phyloP scores from a whole-genome alignment of 176 grass and related monocot species.

The Musa troglodytarum region DNA sequence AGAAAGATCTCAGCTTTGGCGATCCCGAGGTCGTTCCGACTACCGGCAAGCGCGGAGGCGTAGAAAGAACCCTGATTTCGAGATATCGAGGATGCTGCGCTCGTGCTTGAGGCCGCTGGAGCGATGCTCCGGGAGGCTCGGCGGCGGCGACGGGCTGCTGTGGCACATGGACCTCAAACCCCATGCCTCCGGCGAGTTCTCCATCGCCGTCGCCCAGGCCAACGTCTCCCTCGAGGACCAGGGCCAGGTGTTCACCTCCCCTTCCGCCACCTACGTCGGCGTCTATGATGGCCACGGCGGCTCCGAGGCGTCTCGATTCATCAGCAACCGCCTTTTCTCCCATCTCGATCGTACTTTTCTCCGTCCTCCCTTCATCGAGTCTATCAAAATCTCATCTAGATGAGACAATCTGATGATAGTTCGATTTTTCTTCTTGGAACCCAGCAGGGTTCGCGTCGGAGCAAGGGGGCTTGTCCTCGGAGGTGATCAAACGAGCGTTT shows the following conservation, averaged over 20 bases:
- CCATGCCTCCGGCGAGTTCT: slow-evolving; percentile 10
- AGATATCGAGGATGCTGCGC: neutral
- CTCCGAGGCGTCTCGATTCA: slow-evolving; percentile 1
- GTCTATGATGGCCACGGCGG: slow-evolving; percentile 9
- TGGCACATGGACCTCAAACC: slow-evolving; percentile 9
- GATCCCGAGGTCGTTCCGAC: neutral
- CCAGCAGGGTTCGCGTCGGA: neutral
- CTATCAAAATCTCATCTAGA: neutral
- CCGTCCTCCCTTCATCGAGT: neutral
- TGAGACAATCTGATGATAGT: neutral
- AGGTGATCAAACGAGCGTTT: slow-evolving; percentile 4
- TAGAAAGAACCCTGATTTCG: neutral
- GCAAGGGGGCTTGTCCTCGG: slow-evolving; percentile 4
- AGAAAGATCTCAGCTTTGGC: neutral
- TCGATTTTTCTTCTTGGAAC: neutral
- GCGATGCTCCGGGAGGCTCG: neutral
- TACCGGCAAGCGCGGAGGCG: neutral
- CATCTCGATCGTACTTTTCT: slow-evolving; percentile 1
- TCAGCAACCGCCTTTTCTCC: slow-evolving; percentile 1
- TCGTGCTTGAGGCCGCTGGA: slow-evolving; percentile 6
- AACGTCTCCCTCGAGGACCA: slow-evolving; percentile 5
- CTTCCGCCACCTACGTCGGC: slow-evolving; percentile 1
- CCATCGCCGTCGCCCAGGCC: slow-evolving; percentile 1
- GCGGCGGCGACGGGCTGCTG: neutral
- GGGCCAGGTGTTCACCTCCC: slow-evolving; percentile 5